Conservation (phyloP, 805 yeast genomes). For the Nakazawaea wyomingensis region DNA sequence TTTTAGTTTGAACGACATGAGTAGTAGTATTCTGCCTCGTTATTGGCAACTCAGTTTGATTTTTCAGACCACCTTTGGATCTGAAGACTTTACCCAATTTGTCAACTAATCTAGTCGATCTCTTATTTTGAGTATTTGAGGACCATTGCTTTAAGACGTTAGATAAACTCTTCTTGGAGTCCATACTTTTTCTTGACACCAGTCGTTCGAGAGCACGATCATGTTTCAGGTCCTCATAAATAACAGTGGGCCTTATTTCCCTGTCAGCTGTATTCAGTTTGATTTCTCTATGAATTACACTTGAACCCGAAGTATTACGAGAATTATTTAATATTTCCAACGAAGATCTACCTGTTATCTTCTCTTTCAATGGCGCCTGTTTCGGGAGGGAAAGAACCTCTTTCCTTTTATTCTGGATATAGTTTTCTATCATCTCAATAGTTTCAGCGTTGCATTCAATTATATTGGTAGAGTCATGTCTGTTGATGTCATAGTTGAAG, state of each 20-base stretch:
- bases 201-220: background rate
- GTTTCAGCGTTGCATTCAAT: conserved; percentile 1
- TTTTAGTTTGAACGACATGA: background rate
- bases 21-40: background rate
- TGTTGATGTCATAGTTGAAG: conserved; percentile 4
- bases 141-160: background rate
- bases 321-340: conserved; percentile 3
- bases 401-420: background rate
- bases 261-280: background rate
- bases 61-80: background rate
- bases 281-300: conserved; percentile 4
- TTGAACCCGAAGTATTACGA: conserved; percentile 6
- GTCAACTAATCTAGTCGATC: background rate
- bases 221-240: background rate
- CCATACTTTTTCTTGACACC: conserved; percentile 5
- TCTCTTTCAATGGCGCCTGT: background rate
- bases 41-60: background rate
- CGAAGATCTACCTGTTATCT: background rate
- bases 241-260: background rate
- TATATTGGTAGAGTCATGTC: background rate
- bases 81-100: conserved; percentile 4
- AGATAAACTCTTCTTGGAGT: conserved; percentile 6
- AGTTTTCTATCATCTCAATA: background rate
- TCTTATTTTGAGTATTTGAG: conserved; percentile 6
- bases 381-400: background rate